These are phyloP conservation scores for Leccinum fibrillosum DNA, from an alignment of 768 basidiomycete species.

Conservation along the genomic window DNA sequence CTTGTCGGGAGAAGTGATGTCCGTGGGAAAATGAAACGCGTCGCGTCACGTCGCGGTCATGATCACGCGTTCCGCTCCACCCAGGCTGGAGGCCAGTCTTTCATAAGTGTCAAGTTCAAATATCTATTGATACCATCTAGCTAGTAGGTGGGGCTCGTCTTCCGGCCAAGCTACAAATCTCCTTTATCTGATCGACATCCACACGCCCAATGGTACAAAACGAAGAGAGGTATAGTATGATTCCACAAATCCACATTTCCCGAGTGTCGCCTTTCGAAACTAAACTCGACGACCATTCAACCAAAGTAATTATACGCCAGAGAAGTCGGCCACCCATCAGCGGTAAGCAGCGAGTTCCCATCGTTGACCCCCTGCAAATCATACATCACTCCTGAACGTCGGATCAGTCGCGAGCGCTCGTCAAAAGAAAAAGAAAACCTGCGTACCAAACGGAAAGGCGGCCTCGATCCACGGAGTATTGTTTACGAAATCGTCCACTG, in stretches of 20 bases:
- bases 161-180: not conserved
- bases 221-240: not conserved
- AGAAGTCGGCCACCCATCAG: conserved; percentile 44
- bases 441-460: conserved; percentile 64
- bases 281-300: conserved; percentile 3
- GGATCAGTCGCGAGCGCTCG: not conserved
- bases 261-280: not conserved
- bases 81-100: not conserved
- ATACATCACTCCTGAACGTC: conserved; percentile 47
- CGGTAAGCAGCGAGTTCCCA: conserved; percentile 49
- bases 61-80: conserved; percentile 12
- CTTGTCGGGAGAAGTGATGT: not conserved
- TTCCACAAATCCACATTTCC: not conserved
- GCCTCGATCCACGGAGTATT: conserved; percentile 32
- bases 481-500: conserved; percentile 46
- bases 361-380: conserved; percentile 55
- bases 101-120: not conserved
- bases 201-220: conserved; percentile 6
- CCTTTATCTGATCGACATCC: too few species aligned
- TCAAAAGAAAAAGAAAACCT: not conserved
- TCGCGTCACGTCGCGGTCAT: conserved; percentile 30
- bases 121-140: not conserved
- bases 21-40: conserved; percentile 16
- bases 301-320: conserved; percentile 56
- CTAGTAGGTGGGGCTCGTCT: not conserved